Conservation (phyloP, 2,329 filamentous ascomycete species). For the Coniella lustricola region DNA sequence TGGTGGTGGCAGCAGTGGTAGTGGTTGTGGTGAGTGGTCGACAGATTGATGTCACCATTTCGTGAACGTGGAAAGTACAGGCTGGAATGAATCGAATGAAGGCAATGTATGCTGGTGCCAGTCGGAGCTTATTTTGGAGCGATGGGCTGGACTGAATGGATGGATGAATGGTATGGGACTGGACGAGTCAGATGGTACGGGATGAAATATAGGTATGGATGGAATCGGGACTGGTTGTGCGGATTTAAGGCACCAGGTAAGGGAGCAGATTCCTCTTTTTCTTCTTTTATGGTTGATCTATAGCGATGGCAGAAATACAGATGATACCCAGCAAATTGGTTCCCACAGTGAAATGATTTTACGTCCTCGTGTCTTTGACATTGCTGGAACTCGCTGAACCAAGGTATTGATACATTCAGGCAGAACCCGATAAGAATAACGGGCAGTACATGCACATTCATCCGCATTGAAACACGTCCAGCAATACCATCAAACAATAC, state of each 20-base stretch:
- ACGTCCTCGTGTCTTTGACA: no score
- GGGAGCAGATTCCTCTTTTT: constrained; percentile 4
- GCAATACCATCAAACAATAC: no score
- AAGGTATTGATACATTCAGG: no score
- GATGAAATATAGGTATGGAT: constrained; percentile 3
- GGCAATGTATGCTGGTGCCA: no score
- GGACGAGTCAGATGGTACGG: neutral
- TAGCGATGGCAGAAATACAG: constrained; percentile 18
- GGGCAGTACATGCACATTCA: no score
- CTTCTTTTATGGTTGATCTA: constrained; percentile 13
- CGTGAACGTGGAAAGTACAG: constrained; percentile 4
- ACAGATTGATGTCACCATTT: constrained; percentile 14
- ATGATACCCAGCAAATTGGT: constrained; percentile 16
- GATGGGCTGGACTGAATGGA: neutral
- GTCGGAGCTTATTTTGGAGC: no score
- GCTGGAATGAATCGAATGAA: neutral
- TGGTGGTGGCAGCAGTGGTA: neutral
- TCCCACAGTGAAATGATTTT: neutral
- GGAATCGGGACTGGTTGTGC: constrained; percentile 1
- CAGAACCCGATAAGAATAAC: no score
- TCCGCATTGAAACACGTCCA: no score
- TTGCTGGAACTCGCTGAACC: no score
- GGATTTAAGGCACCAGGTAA: neutral
- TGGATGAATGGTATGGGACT: constrained; percentile 7
- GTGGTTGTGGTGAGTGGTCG: no score